These are phyloP conservation scores for Ceratocystis smalleyi DNA, from an alignment of 2,329 filamentous ascomycete genomes.

Conservation along the genomic window DNA sequence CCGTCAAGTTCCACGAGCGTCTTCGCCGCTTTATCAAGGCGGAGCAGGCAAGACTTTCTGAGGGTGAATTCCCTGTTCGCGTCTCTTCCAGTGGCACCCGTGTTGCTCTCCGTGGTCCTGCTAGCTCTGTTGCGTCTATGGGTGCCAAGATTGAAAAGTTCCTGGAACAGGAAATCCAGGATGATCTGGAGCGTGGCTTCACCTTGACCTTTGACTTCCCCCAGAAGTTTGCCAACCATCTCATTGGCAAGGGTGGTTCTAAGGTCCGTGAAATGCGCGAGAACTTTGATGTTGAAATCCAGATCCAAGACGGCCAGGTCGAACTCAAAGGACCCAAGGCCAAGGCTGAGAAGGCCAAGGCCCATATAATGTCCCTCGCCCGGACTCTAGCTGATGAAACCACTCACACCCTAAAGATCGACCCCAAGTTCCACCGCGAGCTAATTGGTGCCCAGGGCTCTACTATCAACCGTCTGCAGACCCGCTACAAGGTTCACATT, in stretches of 20 bases:
- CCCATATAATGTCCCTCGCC: constrained; percentile 62
- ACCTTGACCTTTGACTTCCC: constrained; percentile 81
- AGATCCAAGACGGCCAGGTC: constrained; percentile 85
- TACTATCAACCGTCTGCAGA: constrained; percentile 84
- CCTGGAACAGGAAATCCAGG: constrained; percentile 72
- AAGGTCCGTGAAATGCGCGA: constrained; percentile 51
- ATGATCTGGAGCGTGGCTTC: constrained; percentile 87
- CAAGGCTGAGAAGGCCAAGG: constrained; percentile 76
- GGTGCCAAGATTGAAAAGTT: constrained; percentile 60
- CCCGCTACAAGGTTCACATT: constrained; percentile 82
- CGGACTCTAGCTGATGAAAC: constrained; percentile 84
- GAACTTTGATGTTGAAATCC: constrained; percentile 57
- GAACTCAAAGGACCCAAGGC: constrained; percentile 91
- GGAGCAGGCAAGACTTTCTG: constrained; percentile 38
- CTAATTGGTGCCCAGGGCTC: constrained; percentile 77
- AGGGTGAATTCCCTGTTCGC: constrained; percentile 43
- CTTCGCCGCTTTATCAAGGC: constrained; percentile 48
- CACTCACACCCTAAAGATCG: constrained; percentile 74
- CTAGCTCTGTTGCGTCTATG: constrained; percentile 55
- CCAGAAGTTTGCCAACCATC: constrained; percentile 82
- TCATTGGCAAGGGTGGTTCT: constrained; percentile 53
- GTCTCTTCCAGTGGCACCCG: constrained; percentile 43
- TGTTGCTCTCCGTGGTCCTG: constrained; percentile 63
- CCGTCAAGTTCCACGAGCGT: constrained; percentile 42
- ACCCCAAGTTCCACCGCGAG: constrained; percentile 85